A percentile compares a stretch with the other conserved stretches of the same genome.
Conservation (phyloP, 495 filamentous ascomycete genomes). For the Aspergillus saccharolyticus region DNA sequence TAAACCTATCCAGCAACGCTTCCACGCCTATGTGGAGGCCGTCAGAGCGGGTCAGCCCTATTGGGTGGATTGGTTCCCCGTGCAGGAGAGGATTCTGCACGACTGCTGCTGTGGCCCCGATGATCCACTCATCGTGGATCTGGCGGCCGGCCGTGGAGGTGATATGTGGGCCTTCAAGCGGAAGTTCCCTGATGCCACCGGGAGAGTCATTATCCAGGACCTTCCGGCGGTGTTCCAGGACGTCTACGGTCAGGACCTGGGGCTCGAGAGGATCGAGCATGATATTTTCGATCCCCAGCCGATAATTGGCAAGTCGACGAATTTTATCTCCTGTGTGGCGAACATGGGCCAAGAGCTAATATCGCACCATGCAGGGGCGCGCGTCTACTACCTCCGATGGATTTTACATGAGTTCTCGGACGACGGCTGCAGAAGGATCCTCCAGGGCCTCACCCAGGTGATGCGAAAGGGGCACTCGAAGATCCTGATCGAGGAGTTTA, state of each 20-base stretch:
- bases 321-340: neutral
- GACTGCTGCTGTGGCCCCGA: constrained; percentile 7
- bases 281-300: constrained; percentile 41
- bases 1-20: constrained; percentile 6
- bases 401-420: constrained; percentile 48
- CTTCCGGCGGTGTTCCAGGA: constrained; percentile 34
- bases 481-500: constrained; percentile 33
- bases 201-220: constrained; percentile 43
- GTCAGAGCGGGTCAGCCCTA: constrained; percentile 16
- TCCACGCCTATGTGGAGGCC: constrained; percentile 25
- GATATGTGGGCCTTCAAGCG: constrained; percentile 35
- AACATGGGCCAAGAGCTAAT: neutral
- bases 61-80: constrained; percentile 33
- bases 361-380: too few species aligned
- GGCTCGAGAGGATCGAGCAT: constrained; percentile 22
- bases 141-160: constrained; percentile 45
- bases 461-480: constrained; percentile 41
- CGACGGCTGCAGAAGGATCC: constrained; percentile 26
- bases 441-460: constrained; percentile 23
- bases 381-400: constrained; percentile 41
- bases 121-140: constrained; percentile 44
- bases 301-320: constrained; percentile 13
- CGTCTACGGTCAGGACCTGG: constrained; percentile 16
- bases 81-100: constrained; percentile 18
- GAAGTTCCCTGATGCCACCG: constrained; percentile 14